Base-by-base conservation (phyloP, 352 stramenopile genomes). In the Phytophthora chlamydospora region DNA sequence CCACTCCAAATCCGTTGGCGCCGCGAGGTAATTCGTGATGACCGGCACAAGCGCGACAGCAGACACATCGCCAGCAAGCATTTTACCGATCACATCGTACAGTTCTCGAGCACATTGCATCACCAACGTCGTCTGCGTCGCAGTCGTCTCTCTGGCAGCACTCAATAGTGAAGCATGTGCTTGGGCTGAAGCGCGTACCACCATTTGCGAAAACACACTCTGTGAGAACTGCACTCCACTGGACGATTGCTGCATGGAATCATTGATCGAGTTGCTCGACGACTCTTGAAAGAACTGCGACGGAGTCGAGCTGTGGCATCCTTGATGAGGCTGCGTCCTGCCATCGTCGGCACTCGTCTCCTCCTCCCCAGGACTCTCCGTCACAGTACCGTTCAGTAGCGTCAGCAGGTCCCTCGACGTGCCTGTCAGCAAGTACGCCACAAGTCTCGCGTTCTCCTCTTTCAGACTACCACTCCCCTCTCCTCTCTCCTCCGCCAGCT, bases 141-240 rank as follows among this genome's bases (percentile, higher is more conserved):
- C 42, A 61, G 73, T 79, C 21, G 54, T 73, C 40, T 78, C 68
- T 29, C 62, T 72, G 1, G 68, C 56, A 52, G 67, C 66, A 46
- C 55, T 78, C 9, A 71, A 42, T n/a, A 83, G 40, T 12, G 72
- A 83, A 7, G 76, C 65, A 24, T 75, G 70, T 0, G 62, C 68
- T 52, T 81, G 71, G 11, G 59, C 65, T n/a, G 60, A 66, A 9
- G 74, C 58, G n/a, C 68, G 77, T 3, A 50, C 74, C 2, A 66
- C 62, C 16, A 85, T 43, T 50, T 88, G 78, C 2, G 78, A 86
- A 54, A 88, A 85, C 8, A 88, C 77, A 54, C 75, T 88, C 32
- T 86, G 78, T 0, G 78, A 86, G 38, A 83, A 76, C 10, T n/a
- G 50, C 6, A 69, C 16, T 12, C 51, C 61, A 34, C 39, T 33